Percentiles rank a stretch among this genome's conserved stretches.
These are phyloP conservation scores for Calonectria hongkongensis DNA, from an alignment of 2,329 filamentous ascomycete genomes.

Conservation along the genomic window DNA sequence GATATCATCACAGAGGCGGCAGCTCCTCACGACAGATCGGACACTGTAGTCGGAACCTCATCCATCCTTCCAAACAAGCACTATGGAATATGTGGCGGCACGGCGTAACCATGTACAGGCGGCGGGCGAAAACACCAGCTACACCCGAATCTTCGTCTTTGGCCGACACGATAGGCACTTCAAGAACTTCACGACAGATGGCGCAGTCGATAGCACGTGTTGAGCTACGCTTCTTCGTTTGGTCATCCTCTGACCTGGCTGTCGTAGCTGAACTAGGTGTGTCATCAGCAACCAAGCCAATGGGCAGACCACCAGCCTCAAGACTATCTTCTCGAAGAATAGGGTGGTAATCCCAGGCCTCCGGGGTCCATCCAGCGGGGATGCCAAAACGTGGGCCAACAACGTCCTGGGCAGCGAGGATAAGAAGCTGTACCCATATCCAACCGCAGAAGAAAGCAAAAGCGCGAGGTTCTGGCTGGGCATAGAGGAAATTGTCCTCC, in stretches of 20 bases:
- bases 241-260: slow-evolving; percentile 59
- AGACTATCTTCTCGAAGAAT: slow-evolving; percentile 88
- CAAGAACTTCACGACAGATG: slow-evolving; percentile 93
- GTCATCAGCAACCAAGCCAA: slow-evolving; percentile 75
- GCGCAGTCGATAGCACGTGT: slow-evolving; percentile 87
- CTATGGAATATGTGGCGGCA: slow-evolving; percentile 98
- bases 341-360: slow-evolving; percentile 96
- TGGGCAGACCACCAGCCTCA: slow-evolving; percentile 86
- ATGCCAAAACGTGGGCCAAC: slow-evolving; percentile 93
- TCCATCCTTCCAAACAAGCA: slow-evolving; percentile 94
- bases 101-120: slow-evolving; percentile 97
- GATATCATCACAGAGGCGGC: slow-evolving; percentile 80
- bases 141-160: slow-evolving; percentile 74
- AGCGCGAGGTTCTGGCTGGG: slow-evolving; percentile 78
- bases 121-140: slow-evolving; percentile 83
- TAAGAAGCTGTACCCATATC: slow-evolving; percentile 90
- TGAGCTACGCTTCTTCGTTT: slow-evolving; percentile 57
- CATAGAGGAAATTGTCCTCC: slow-evolving; percentile 87
- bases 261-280: slow-evolving; percentile 39
- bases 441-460: slow-evolving; percentile 80
- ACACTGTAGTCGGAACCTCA: slow-evolving; percentile 93
- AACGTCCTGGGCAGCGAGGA: slow-evolving; percentile 87
- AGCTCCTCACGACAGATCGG: slow-evolving; percentile 95
- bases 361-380: slow-evolving; percentile 79
- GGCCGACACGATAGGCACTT: slow-evolving; percentile 86